Base-by-base conservation (phyloP, 2,329 filamentous ascomycete species). In the Ceratocystis cubensis region DNA sequence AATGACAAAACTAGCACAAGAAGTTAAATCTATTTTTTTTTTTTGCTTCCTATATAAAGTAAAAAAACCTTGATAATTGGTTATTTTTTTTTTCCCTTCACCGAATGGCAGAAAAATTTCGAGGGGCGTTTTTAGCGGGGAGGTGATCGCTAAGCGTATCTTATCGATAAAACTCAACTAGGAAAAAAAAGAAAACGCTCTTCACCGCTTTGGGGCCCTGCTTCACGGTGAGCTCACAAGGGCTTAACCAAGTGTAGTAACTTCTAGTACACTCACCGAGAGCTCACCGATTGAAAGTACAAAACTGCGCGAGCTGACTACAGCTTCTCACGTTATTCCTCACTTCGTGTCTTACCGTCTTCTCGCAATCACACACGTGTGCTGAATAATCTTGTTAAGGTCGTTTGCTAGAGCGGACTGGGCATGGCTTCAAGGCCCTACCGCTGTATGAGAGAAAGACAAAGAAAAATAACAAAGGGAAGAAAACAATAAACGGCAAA, bases 91-190 rank as follows among this genome's bases (percentile, higher is more conserved):
- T 33, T 30, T 33, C 17, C 3, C 53, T 57, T 59, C 53, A 59
- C 53, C 53, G 48, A 62, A 4, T 61, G 66, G 61, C 45, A 66
- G 63, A 65, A 66, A 67, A 64, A 65, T 41, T 69, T 66, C 64
- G 17, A 61, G 33, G 62, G 45, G 53, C 17, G 48, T 37, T 25
- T 69, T 69, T 68, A 66, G 68, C 63, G 64, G 62, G 57, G 57
- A 62, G 67, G 48, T 28, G 37, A 46, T 20, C 48, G 22, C 45
- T 41, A 37, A 45, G 28, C 7, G 10, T 25, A 50, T 56, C 62
- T 63, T 68, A 68, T 66, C 64, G 67, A 66, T 68, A 65, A 66
- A 53, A 28, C 2, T 62, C 30, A 30, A 2, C 10, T 10, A 10
- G 4, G 56, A 22, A 33, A 61, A 62, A 64, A 48, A 65, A 61